These are phyloP conservation scores for Xylariaceae sp. DNA, from an alignment of 2,329 filamentous ascomycete species.

Conservation along the genomic window DNA sequence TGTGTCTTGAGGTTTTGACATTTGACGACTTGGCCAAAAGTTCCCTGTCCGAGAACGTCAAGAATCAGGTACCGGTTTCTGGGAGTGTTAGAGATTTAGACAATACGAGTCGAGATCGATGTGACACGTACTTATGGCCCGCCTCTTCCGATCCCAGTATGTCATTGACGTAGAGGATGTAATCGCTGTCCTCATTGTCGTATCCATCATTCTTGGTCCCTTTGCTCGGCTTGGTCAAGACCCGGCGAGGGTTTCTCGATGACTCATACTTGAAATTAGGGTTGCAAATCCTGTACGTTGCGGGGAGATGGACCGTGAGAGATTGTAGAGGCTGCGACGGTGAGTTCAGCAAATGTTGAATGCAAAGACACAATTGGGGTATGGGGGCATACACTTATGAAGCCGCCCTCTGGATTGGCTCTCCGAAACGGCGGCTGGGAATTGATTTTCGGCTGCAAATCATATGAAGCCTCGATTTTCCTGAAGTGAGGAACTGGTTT, in stretches of 20 bases:
- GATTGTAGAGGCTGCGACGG: constrained; percentile 77
- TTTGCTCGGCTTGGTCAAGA: constrained; percentile 97
- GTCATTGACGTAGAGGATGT: constrained; percentile 98
- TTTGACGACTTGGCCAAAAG: constrained; percentile 97
- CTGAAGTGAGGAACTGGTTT: constrained; percentile 83
- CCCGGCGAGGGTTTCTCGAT: constrained; percentile 88
- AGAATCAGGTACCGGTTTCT: constrained; percentile 95
- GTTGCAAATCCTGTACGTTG: constrained; percentile 97
- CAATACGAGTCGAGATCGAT: background rate
- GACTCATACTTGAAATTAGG: constrained; percentile 98
- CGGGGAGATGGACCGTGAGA: constrained; percentile 83
- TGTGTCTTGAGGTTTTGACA: constrained; percentile 98
- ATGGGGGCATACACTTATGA: constrained; percentile 73
- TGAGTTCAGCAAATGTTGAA: constrained; percentile 11
- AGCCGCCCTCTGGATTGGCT: constrained; percentile 93
- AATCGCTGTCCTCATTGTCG: constrained; percentile 98
- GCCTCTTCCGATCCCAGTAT: constrained; percentile 97
- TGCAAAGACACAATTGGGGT: constrained; percentile 6
- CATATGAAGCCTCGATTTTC: constrained; percentile 64
- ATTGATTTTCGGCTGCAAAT: constrained; percentile 79
- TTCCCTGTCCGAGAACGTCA: constrained; percentile 93
- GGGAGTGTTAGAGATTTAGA: constrained; percentile 10
- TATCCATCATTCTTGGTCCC: constrained; percentile 98
- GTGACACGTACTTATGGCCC: constrained; percentile 73
- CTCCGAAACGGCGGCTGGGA: constrained; percentile 83